Base-by-base conservation (phyloP, 352 stramenopile species). In the Phytopythium boreale region DNA sequence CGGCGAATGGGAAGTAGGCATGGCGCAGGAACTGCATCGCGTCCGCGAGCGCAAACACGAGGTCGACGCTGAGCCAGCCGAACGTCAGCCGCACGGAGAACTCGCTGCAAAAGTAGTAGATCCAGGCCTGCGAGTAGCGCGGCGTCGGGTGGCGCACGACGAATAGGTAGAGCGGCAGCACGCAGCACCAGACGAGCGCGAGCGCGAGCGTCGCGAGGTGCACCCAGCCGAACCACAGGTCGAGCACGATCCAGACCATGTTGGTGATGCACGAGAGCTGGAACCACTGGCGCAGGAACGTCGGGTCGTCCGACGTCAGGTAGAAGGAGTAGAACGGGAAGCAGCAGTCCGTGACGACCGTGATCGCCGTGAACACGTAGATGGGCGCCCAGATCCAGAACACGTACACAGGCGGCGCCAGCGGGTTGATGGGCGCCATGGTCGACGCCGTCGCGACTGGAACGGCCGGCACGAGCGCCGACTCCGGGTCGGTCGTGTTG, bases 251-350 rank as follows among this genome's bases (percentile, higher is more conserved):
- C 73, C 76, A 88, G 2, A 67, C 64, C 56, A 83, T 80, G 59
- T 83, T 83, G 20, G 69, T 71, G 53, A 88, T 20, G 49, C 79
- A 88, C 14, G 79, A 43, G 57, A 87, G 72, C 66, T 76, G 61
- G 56, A 88, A 88, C 67, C 74, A 86, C 63, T 77, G 74, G 14
- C 79, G 75, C 55, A 83, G 69, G 49, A 82, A 79, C 39, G 62
- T 77, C 24, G 73, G 76, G 64, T 85, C 71, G 56, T 68, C 66
- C 12, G 71, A 77, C 63, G 74, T 86, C 36, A 69, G 66, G 67
- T 84, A 89, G 64, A 84, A 82, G 47, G 78, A 87, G 57, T 78
- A 84, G 59, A 65, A 69, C 22, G 80, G 74, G 63, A 76, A 85
- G 66, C 86, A 83, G 43, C 69, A 66, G 68, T 88, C 79, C 27